A percentile compares a stretch with the other conserved stretches of the same genome.
phyloP scores from a whole-genome alignment of 73 alveolate species.

The Tetrahymena thermophila region DNA sequence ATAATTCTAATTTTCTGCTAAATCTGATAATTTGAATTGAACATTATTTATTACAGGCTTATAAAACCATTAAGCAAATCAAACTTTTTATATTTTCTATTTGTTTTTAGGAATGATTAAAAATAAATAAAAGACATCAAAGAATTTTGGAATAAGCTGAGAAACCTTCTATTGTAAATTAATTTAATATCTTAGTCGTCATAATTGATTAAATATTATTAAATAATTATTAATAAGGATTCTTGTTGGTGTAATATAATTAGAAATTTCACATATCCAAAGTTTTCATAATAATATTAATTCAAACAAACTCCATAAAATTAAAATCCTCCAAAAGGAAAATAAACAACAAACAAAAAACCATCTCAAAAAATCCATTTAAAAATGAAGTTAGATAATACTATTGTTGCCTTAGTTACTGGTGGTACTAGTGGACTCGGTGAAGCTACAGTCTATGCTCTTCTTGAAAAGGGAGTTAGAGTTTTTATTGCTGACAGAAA shows the following conservation, averaged over 20 bases:
- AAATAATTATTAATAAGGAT: not conserved
- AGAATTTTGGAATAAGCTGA: not conserved
- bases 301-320: not conserved
- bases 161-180: not conserved
- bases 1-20: not conserved
- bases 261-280: not conserved
- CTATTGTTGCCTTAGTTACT: conserved; percentile 56
- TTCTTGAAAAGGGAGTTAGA: conserved; percentile 56
- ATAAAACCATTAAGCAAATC: not conserved
- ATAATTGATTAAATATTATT: not conserved
- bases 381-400: conserved; percentile 36
- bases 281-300: not conserved
- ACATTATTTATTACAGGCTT: not conserved
- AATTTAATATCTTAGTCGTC: not conserved
- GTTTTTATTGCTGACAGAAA: conserved; percentile 70
- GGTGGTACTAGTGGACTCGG: conserved; percentile 88
- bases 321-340: not conserved
- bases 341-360: not conserved
- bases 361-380: not conserved
- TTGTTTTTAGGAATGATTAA: too few species aligned
- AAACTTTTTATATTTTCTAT: too few species aligned
- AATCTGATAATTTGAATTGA: not conserved
- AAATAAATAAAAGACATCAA: too few species aligned
- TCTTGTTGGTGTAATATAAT: not conserved
- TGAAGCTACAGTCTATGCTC: conserved; percentile 51